Evolutionary conservation across 306 rosid genomes (phyloP), one percentile per base, ranked within the genome.

Genomic region (Pyrus communis): DNA sequence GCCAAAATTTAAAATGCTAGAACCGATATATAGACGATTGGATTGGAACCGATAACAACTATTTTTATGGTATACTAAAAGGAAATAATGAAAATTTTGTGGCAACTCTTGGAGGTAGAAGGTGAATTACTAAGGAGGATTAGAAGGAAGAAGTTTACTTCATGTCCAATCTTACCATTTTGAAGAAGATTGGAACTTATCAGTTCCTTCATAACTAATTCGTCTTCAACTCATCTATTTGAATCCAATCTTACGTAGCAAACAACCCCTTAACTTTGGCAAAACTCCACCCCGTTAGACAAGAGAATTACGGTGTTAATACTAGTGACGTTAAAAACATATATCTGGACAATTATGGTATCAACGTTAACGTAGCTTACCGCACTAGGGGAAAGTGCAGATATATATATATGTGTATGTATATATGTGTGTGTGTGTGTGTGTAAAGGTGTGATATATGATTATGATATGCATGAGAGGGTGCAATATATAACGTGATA

Each of bases 401-500:
- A 46, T 14, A 46, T 9, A 42, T 42, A 43, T 3, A 3, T 11
- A 3, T 2, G 3, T 12, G 1, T 15, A 1, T 13, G 3, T 45
- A 0, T 45, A 1, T 15, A 5, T 38, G 11, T 40, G 43, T 40
- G 45, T 9, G 45, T 40, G 45, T 17, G 19, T 51, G 55, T 51
- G 18, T 51, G 8, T n/a, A n/a, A 15, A 58, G 11, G 30, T 9
- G 55, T 62, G 77, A 3, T 35, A 27, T 46, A 62, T 71, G 82
- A 78, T 71, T 23, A 79, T 67, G 75, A n/a, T 19, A 43, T 51
- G 40, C 58, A 23, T 40, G 69, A 42, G 69, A 60, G 68, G 73
- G 63, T 76, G 70, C 51, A 22, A 51, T 55, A 17, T 51, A 51
- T 51, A 82, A 80, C 82, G 81, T 87, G 91, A 42, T 54, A 22